Evolutionary conservation across 345 rosid genomes (phyloP).

Genomic region (Gossypium mustelinum): DNA sequence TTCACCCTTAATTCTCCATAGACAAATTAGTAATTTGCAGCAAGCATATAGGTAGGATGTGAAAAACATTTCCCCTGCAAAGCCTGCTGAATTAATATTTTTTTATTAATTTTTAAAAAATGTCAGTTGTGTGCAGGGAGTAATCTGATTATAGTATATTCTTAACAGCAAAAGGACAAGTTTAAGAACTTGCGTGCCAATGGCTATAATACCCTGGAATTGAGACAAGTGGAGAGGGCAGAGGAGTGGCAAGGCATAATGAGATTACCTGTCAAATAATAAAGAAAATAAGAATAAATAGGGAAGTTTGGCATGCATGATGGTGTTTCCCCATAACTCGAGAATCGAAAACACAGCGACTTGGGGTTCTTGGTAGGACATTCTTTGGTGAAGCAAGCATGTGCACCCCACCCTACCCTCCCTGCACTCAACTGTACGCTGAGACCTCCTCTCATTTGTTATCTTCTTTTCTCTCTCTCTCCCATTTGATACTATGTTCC

Average conservation of each 20-base stretch:
- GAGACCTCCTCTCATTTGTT: not conserved
- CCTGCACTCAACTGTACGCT: conserved; percentile 34
- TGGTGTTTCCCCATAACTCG: conserved; percentile 62
- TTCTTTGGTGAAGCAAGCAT: conserved; percentile 43
- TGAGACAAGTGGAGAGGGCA: conserved; percentile 34
- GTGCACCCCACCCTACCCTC: conserved; percentile 56
- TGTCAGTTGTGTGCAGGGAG: not conserved
- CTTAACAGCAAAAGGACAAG: not conserved
- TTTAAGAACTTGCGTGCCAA: conserved; percentile 14
- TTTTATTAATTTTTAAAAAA: not conserved
- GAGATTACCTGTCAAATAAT: conserved; percentile 47
- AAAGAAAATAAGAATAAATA: conserved; percentile 17
- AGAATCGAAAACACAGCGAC: conserved; percentile 33
- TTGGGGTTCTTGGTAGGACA: conserved; percentile 38
- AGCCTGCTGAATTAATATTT: not conserved
- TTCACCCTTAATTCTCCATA: not conserved
- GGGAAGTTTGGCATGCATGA: conserved; percentile 68
- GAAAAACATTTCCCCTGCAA: not conserved
- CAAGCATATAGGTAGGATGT: not conserved
- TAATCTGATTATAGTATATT: not conserved
- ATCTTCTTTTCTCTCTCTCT: not conserved
- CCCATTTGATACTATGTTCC: not conserved
- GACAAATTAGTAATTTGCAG: not conserved
- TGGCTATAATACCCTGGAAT: conserved; percentile 28
- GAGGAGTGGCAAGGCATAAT: conserved; percentile 40